Percentiles rank a stretch among this genome's conserved stretches.
phyloP scores from a whole-genome alignment of 148 eudicot genomes.

The Rhododendron griersonianum region DNA sequence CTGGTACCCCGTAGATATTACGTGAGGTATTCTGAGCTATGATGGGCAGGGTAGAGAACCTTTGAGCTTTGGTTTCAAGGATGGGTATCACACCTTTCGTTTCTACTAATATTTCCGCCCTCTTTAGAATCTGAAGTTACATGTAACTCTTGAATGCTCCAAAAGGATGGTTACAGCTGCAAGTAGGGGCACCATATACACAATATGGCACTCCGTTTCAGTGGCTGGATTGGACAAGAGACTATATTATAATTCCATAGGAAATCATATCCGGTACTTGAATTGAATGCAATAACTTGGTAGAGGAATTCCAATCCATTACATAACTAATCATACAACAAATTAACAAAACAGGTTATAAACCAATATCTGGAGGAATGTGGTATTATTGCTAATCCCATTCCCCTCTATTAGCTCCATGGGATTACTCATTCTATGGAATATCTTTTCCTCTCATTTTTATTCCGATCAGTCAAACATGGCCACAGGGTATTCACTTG shows the following conservation, averaged over 20 bases:
- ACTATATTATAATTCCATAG: background rate
- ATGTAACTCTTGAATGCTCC: background rate
- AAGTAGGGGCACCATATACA: background rate
- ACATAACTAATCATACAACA: background rate
- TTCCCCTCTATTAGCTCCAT: background rate
- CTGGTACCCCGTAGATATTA: background rate
- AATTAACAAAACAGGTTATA: background rate
- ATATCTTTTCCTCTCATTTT: background rate
- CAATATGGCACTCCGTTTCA: background rate
- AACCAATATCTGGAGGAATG: background rate
- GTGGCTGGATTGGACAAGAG: background rate
- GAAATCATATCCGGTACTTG: background rate
- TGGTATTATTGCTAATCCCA: background rate
- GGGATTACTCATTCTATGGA: background rate
- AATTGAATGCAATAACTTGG: background rate
- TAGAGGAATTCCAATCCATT: background rate
- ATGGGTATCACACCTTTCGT: background rate
- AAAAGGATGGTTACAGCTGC: background rate
- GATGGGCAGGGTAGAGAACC: background rate
- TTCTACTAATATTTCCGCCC: background rate
- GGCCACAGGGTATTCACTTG: background rate
- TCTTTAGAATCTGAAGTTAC: background rate
- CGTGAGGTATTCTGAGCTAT: background rate
- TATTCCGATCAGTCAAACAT: background rate
- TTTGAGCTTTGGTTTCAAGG: background rate